Evolutionary conservation across 768 basidiomycete genomes (phyloP), one percentile per base, ranked within the genome.

Genomic region (Mycena maculata): DNA sequence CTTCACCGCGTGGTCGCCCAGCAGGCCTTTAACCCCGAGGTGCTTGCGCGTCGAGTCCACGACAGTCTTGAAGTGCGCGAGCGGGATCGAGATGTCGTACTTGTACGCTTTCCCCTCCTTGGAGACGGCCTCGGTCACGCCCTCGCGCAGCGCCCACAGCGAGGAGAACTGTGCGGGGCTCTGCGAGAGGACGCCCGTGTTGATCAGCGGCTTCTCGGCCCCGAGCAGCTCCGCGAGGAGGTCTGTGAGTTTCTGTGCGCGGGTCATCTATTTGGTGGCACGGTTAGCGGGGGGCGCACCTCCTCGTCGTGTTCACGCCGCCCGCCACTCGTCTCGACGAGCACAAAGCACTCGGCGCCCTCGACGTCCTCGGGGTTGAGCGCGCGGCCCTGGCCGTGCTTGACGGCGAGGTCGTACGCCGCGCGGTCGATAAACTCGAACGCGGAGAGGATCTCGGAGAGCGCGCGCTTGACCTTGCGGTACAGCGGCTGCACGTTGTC

Each of bases 91-190:
- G 48, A 99, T 87, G 73, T 98, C 96, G 75, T 99, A 99, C 81
- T 99, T 99, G 84, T 98, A 99, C 8, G 91, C 90, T 72, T 95
- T 95, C 45, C 98, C 98, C 76, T 94, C 90, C 76, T 98, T 98
- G 41, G 93, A 92, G 5, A 93, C 87, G 6, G 95, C 93, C 77
- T 99, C 98, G 2, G 98, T 89, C 27, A 99, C 85, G 18, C 93
- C 90, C 80, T 99, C 98, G 28, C 97, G 91, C 22, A 98, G 83
- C 0, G 90, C 88, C 98, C 98, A 99, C 2, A 99, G 79, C 0
- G 92, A 91, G 1, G 90, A 86, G 74, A 96, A 94, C 76, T 99
- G 97, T 0, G 91, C 87, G 23, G 94, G 91, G 30, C 92, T 92
- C 74, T 98, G 96, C 1, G 98, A 93, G 31, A 98, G 85, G 3